phyloP scores from a whole-genome alignment of 495 filamentous ascomycete genomes.

The Xylaria nigripes region DNA sequence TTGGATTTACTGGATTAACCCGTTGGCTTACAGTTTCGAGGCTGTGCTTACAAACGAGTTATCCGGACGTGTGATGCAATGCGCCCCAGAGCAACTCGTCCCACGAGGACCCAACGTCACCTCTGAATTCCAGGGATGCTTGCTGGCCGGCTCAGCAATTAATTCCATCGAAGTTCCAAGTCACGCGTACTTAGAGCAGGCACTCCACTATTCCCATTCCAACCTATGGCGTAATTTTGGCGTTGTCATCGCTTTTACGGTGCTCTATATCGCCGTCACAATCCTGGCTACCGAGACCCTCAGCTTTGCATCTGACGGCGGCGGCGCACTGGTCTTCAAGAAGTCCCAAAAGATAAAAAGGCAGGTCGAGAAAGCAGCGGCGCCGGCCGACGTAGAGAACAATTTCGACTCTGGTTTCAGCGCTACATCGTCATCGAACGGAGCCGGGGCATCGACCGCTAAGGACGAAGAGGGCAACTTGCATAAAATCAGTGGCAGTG shows the following conservation, averaged over 20 bases:
- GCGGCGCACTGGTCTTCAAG: conserved; percentile 61
- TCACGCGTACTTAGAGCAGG: conserved; percentile 46
- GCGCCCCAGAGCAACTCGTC: conserved; percentile 47
- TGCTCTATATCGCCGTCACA: conserved; percentile 62
- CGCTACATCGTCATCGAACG: conserved; percentile 16
- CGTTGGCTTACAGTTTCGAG: conserved; percentile 49
- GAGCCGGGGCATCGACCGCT: conserved; percentile 11
- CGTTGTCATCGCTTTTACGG: conserved; percentile 60
- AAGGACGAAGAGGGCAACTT: conserved; percentile 44
- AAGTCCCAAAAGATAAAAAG: conserved; percentile 52
- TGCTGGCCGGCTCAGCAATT: conserved; percentile 47
- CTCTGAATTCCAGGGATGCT: conserved; percentile 52
- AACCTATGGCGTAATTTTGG: conserved; percentile 80
- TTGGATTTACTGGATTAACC: conserved; percentile 51
- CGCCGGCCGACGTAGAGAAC: conserved; percentile 42
- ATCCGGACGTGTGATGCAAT: conserved; percentile 39
- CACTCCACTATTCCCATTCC: conserved; percentile 51
- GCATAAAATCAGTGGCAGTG: conserved; percentile 49
- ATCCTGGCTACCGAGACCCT: conserved; percentile 38
- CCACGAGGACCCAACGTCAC: conserved; percentile 45
- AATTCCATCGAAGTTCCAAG: conserved; percentile 44
- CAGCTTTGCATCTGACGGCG: conserved; percentile 38
- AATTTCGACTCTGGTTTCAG: conserved; percentile 13
- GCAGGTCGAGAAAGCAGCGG: conserved; percentile 34
- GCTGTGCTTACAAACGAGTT: conserved; percentile 53